phyloP scores from a whole-genome alignment of 1,139 yeast species.

The Petasospora fabianii region DNA sequence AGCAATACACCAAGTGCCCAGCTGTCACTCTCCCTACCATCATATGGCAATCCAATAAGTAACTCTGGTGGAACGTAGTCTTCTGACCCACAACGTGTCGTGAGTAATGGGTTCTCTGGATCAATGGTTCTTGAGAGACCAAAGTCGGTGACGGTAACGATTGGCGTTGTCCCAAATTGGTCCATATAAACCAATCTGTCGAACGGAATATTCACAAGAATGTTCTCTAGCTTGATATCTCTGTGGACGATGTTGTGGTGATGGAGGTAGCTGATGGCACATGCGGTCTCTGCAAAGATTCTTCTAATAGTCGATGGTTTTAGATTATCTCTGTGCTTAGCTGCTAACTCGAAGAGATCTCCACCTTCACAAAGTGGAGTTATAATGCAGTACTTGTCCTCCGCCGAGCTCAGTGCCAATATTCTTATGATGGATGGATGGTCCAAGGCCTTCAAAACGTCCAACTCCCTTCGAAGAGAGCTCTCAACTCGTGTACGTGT shows the following conservation, averaged over 20 bases:
- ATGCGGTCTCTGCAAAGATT: conserved; percentile 63
- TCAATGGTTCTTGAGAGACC: conserved; percentile 76
- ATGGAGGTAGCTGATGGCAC: conserved; percentile 76
- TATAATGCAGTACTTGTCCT: conserved; percentile 45
- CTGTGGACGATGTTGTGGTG: conserved; percentile 68
- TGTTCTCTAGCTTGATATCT: conserved; percentile 83
- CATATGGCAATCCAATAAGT: conserved; percentile 83
- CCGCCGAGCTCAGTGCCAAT: conserved; percentile 33
- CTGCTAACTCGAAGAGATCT: conserved; percentile 65
- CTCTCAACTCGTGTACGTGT: conserved; percentile 56
- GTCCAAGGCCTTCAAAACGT: conserved; percentile 45
- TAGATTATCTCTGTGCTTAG: conserved; percentile 36
- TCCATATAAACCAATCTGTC: conserved; percentile 31
- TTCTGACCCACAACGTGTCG: conserved; percentile 92
- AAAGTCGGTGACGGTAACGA: conserved; percentile 77
- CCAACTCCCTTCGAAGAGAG: conserved; percentile 72
- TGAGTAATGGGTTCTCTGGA: conserved; percentile 55
- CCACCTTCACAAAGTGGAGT: conserved; percentile 83
- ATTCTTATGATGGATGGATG: conserved; percentile 44
- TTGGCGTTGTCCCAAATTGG: conserved; percentile 25
- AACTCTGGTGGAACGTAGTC: conserved; percentile 95
- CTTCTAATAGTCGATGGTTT: conserved; percentile 50
- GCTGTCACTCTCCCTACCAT: conserved; percentile 84
- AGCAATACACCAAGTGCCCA: conserved; percentile 95
- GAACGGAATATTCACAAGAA: conserved; percentile 46